Conservation (phyloP, 768 basidiomycete species). For the Phallus indusiatus region DNA sequence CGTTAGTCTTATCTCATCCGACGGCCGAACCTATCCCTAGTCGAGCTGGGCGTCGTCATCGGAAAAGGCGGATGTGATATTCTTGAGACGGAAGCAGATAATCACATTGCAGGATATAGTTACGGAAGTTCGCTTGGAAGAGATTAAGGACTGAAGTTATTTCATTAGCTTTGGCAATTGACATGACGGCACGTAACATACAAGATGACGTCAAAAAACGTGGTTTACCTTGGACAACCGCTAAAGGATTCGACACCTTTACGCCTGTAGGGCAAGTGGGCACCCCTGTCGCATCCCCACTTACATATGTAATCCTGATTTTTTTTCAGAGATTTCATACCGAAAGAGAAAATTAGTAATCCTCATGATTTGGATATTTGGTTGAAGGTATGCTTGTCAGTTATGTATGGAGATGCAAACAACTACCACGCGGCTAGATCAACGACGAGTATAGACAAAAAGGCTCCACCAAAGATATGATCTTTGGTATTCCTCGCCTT, state of each 20-base stretch:
- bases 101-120: constrained; percentile 92
- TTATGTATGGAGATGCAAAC: not conserved
- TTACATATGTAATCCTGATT: not conserved
- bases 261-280: constrained; percentile 73
- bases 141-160: constrained; percentile 1
- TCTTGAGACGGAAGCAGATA: constrained; percentile 54
- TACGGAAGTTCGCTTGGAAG: constrained; percentile 14
- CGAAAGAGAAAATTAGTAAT: constrained; percentile 57
- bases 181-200: constrained; percentile 94
- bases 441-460: constrained; percentile 79
- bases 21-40: constrained; percentile 28
- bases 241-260: constrained; percentile 96
- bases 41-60: constrained; percentile 96
- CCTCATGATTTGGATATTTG: constrained; percentile 68
- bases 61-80: constrained; percentile 84
- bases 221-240: constrained; percentile 95
- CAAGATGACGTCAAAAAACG: constrained; percentile 89
- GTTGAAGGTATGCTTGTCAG: constrained; percentile 45
- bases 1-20: not conserved
- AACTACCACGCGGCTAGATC: constrained; percentile 37
- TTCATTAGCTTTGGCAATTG: constrained; percentile 76
- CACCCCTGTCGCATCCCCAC: constrained; percentile 5
- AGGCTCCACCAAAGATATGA: constrained; percentile 83
- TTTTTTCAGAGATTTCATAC: constrained; percentile 60
- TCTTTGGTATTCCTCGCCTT: constrained; percentile 80